Base-by-base conservation (phyloP, 2,329 filamentous ascomycete genomes). In the Aspergillus carbonarius region DNA sequence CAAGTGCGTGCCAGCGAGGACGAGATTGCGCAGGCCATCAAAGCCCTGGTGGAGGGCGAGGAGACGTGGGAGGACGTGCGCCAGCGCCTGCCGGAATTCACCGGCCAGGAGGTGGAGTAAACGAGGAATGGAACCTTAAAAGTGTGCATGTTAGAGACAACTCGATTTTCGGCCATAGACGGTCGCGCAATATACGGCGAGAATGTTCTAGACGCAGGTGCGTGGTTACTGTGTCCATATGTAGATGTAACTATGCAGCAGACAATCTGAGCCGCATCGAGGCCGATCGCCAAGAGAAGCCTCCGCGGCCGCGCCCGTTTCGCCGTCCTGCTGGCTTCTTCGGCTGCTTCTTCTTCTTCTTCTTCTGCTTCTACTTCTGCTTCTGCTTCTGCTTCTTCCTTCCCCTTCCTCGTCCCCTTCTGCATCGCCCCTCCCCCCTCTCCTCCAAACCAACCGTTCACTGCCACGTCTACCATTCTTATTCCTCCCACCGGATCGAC, bases 1-100 rank as follows among this genome's bases (percentile, higher is more conserved):
- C 93, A 98, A 79, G 92, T 98, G 58, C 89, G 95, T 61, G 91
- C 90, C 10, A 87, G 86, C 62, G 85, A 95, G 73, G 88, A 90
- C 40, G 89, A 89, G 72, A 92, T 98, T 59, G 78, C 95, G 60
- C 83, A 85, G 57, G 91, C 92, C 27, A 84, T 95, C 68, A 85
- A 84, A 75, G 81, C 78, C 55, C 76, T 89, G 64, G 81, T 85
- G 44, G 83, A 85, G 58, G 86, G 86, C 48, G 84, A 83, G 59
- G 85, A 87, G 78, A 82, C 79, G 34, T 89, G 87, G 86, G 79
- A 82, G 63, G 88, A 96, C 70, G 82, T 97, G 37, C 83, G 88
- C 75, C 82, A 84, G 63, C 87, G 92, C 71, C 81, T 98, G 68
- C 93, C 93, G 27, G 87, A 88, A 62, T 98, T 96, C 74, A 88